Base-by-base conservation (phyloP, 257 asterid genomes). In the Leptodermis oblonga region DNA sequence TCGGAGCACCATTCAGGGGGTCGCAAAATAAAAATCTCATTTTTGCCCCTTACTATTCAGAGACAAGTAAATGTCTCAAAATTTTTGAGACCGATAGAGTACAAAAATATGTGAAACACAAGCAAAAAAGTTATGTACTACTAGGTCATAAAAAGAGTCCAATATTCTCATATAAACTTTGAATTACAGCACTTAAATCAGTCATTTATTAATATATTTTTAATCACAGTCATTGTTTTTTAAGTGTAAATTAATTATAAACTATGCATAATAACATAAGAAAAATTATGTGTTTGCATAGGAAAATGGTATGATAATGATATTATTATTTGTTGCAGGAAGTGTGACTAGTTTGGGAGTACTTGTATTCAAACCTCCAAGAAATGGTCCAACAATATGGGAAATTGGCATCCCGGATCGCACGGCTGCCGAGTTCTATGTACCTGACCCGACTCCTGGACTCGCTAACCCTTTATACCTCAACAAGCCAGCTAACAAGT, bases 381-480 rank as follows among this genome's bases (percentile, higher is more conserved):
- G 85, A 75, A 72, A 75, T 69, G 81, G 83, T 65, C 79, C 83
- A 63, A 48, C 81, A 3, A 0, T 75, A 20, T 81, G 85, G 85
- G 82, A 81, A 72, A 81, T 81, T 17, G 85, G 85, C 62, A 72
- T 78, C 37, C 79, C 85, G 2, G 83, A 81, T 23, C 75, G 85
- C 12, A 68, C 74, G 4, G 79, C 81, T 52, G 67, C 65, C n/a
- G 83, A 78, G 41, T 81, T 75, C 28, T 78, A 62, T 37, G 51
- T 81, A 30, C 85, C 85, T 36, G 75, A 75, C 52, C 79, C 79
- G 46, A 66, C 34, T 43, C 80, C 69, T 10, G 34, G 58, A 23
- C 58, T 71, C 51, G 61, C 8, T 49, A 78, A 74, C 56, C 52
- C 48, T 43, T 28, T 72, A 39, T 75, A 60, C 55, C 33, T 43